These are phyloP conservation scores for Trichoderma sp. DNA, from an alignment of 2,329 filamentous ascomycete genomes.

Conservation along the genomic window DNA sequence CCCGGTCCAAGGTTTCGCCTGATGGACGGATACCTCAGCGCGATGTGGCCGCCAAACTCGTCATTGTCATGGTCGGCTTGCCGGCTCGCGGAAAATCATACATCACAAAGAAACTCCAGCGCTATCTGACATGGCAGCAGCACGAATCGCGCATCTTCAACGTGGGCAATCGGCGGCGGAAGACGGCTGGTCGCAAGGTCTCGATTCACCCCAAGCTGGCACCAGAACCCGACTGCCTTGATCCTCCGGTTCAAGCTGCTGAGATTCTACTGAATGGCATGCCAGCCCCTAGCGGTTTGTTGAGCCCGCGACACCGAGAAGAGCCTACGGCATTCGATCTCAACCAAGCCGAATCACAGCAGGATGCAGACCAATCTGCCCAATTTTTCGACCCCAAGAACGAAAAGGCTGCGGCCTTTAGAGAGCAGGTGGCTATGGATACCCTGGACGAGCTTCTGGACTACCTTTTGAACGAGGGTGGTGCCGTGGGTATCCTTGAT, in stretches of 20 bases:
- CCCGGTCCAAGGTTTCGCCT: slow-evolving; percentile 90
- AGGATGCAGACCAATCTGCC: slow-evolving; percentile 80
- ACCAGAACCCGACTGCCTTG: slow-evolving; percentile 40
- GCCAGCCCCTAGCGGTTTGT: slow-evolving; percentile 36
- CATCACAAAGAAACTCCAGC: slow-evolving; percentile 95
- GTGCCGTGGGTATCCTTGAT: slow-evolving; percentile 92
- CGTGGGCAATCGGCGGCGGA: slow-evolving; percentile 85
- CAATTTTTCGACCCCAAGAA: slow-evolving; percentile 94
- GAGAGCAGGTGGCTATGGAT: slow-evolving; percentile 89
- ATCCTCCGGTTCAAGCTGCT: slow-evolving; percentile 54
- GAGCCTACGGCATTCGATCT: slow-evolving; percentile 44
- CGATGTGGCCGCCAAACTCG: slow-evolving; percentile 93
- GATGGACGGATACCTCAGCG: slow-evolving; percentile 91
- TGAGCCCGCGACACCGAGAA: slow-evolving; percentile 31
- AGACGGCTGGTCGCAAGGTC: slow-evolving; percentile 65
- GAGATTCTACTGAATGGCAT: slow-evolving; percentile 59
- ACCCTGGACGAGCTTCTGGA: slow-evolving; percentile 90
- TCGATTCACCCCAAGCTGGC: slow-evolving; percentile 36
- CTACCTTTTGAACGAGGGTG: slow-evolving; percentile 79
- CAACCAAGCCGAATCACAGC: slow-evolving; percentile 29
- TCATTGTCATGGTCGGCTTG: slow-evolving; percentile 97
- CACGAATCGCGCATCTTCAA: slow-evolving; percentile 97
- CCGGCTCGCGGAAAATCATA: slow-evolving; percentile 97
- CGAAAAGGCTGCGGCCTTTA: slow-evolving; percentile 73
- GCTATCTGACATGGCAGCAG: slow-evolving; percentile 96